Evolutionary conservation across 805 yeast genomes (phyloP), one percentile per base, ranked within the genome.

Genomic region (Pachysolen tannophilus): DNA sequence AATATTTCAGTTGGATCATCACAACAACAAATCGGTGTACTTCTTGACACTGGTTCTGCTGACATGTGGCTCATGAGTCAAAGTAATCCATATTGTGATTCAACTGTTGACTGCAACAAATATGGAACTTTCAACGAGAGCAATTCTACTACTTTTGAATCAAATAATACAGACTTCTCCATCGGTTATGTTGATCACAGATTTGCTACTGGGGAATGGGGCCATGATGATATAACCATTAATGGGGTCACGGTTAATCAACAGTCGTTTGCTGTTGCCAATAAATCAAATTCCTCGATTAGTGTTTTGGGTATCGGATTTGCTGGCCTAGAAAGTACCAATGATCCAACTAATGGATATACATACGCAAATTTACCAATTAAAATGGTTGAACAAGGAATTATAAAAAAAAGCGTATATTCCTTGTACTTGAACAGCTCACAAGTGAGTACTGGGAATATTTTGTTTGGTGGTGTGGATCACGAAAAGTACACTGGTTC

Each of bases 291-390:
- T 42, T 75, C 88, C 3, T 54, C 75, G 7, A 58, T 69, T 39
- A 90, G 94, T 37, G 90, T 84, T 18, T 56, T 83, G 28, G 87
- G 88, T 20, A 73, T 83, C 42, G 90, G 92, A 8, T 63, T 82
- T 33, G 58, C 72, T 5, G 82, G 76, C 10, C 64, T 82, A 37
- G 95, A 87, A 55, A 63, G 72, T 3, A 81, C 90, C 1, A 61
- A 63, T 41, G 48, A 67, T 8, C 52, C 55, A 7, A 24, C 34
- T n/a, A 34, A 37, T 4, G 38, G 50, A n/a, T 69, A 67, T 45
- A 56, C 56, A 14, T 84, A 84, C 55, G 65, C 69, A 36, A 84
- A 85, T 53, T 58, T 84, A 38, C 95, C 95, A 0, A 44, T 65
- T 36, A 68, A 69, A 40, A 55, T 85, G 62, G 75, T 67, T 33